Conservation (phyloP, 2,329 filamentous ascomycete species). For the Remersonia thermophila region DNA sequence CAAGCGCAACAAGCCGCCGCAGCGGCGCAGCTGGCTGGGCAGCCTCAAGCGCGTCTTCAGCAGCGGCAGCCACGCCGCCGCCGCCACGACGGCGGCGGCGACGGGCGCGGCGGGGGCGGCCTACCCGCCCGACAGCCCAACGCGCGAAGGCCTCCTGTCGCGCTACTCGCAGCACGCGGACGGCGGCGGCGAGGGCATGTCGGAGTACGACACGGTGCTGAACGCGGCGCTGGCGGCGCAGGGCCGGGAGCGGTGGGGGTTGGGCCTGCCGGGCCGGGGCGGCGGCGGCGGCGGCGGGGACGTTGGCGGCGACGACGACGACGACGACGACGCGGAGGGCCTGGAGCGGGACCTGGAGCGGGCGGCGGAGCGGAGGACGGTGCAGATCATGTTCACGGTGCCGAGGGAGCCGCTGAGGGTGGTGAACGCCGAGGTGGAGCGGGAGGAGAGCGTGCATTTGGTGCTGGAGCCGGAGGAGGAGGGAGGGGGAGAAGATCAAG, state of each 20-base stretch:
- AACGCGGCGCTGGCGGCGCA: conserved; percentile 27
- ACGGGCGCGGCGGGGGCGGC: conserved; percentile 8
- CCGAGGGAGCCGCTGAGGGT: conserved; percentile 75
- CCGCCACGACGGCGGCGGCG: conserved; percentile 11
- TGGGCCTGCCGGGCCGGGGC: no score
- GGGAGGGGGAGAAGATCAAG: no score
- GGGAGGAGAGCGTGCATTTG: conserved; percentile 28
- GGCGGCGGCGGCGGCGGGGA: conserved; percentile 29
- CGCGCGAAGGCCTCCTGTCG: conserved; percentile 22
- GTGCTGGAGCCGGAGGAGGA: conserved; percentile 27
- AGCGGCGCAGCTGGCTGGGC: conserved; percentile 53
- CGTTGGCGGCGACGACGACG: conserved; percentile 37
- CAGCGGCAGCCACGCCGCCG: conserved; percentile 23
- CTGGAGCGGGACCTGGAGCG: conserved; percentile 73
- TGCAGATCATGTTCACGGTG: conserved; percentile 87
- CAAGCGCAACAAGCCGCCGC: conserved; percentile 44
- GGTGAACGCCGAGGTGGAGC: conserved; percentile 62
- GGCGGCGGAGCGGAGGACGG: conserved; percentile 56
- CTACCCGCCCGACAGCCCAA: conserved; percentile 12
- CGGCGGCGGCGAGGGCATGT: conserved; percentile 21
- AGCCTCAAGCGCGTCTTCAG: conserved; percentile 53
- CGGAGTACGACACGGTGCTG: conserved; percentile 28
- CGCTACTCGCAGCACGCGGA: conserved; percentile 1
- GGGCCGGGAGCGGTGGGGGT: conserved; percentile 32
- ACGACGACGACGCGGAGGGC: conserved; percentile 37